Conservation (phyloP, 306 rosid genomes). For the Gillenia trifoliata region DNA sequence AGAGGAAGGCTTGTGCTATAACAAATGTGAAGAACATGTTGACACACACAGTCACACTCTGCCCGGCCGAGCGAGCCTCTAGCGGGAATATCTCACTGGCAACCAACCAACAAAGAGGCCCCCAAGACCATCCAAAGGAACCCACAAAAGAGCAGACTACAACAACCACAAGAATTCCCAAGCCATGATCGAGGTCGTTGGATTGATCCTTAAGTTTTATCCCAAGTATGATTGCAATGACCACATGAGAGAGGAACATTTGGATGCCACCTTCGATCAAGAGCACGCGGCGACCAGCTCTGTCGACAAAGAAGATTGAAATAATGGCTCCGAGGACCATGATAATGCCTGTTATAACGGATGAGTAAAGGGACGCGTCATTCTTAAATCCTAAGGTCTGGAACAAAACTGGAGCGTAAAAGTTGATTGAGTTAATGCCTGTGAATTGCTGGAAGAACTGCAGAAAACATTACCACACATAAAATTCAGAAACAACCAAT, state of each 20-base stretch:
- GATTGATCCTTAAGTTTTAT: slow-evolving; percentile 5
- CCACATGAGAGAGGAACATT: slow-evolving; percentile 12
- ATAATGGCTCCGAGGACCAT: slow-evolving; percentile 50
- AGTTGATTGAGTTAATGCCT: slow-evolving; percentile 62
- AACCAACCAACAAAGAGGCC: slow-evolving; percentile 69
- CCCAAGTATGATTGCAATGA: slow-evolving; percentile 1
- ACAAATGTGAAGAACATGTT: slow-evolving; percentile 64
- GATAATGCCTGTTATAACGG: slow-evolving; percentile 59
- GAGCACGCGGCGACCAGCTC: slow-evolving; percentile 38
- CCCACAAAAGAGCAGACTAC: slow-evolving; percentile 1
- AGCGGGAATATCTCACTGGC: slow-evolving; percentile 63
- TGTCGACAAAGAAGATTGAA: slow-evolving; percentile 46
- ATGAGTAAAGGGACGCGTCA: slow-evolving; percentile 50
- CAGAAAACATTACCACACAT: neutral
- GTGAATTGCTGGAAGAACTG: slow-evolving; percentile 68
- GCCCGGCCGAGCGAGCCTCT: slow-evolving; percentile 58
- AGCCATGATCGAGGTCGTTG: neutral
- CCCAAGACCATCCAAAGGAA: slow-evolving; percentile 68
- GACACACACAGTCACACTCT: slow-evolving; percentile 46
- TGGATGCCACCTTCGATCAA: slow-evolving; percentile 15
- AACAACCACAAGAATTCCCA: slow-evolving; percentile 1
- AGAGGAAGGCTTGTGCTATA: slow-evolving; percentile 54
- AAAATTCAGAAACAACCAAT: neutral
- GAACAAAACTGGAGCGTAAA: slow-evolving; percentile 65
- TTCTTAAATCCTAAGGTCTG: slow-evolving; percentile 41